A percentile compares a stretch with the other conserved stretches of the same genome.
Conservation (phyloP, 495 filamentous ascomycete species). For the Pyrenopolyporus hunteri region DNA sequence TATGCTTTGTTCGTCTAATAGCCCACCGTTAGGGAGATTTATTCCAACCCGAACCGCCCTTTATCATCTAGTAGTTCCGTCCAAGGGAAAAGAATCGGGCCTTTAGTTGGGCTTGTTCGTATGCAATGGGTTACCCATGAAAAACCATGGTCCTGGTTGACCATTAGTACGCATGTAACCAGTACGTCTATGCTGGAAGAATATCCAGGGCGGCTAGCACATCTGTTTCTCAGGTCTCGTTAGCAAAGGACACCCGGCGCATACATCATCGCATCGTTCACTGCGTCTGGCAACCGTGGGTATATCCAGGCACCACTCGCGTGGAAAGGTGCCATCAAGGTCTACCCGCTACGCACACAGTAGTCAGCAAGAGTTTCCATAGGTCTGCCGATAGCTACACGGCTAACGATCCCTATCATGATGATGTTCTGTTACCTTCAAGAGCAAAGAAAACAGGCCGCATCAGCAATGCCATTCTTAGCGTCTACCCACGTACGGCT, state of each 20-base stretch:
- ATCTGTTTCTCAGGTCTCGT: not conserved
- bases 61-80: slow-evolving; percentile 7
- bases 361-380: slow-evolving; percentile 18
- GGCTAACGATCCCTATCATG: slow-evolving; percentile 7
- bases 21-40: not conserved
- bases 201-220: slow-evolving; percentile 9
- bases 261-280: slow-evolving; percentile 8
- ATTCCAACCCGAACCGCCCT: slow-evolving; percentile 11
- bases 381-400: slow-evolving; percentile 15
- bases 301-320: slow-evolving; percentile 25
- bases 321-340: slow-evolving; percentile 37
- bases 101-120: slow-evolving; percentile 19
- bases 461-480: slow-evolving; percentile 17
- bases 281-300: slow-evolving; percentile 15
- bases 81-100: slow-evolving; percentile 23
- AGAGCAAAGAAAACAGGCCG: slow-evolving; percentile 16
- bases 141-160: slow-evolving; percentile 26
- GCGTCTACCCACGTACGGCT: not conserved
- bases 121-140: slow-evolving; percentile 15
- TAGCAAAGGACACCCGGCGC: slow-evolving; percentile 5
- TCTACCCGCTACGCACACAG: slow-evolving; percentile 23
- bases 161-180: slow-evolving; percentile 12
- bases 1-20: slow-evolving; percentile 8
- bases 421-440: slow-evolving; percentile 1
- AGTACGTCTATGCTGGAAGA: not conserved